These are phyloP conservation scores for Abrus pulchellus DNA, from an alignment of 306 rosid species.

Conservation along the genomic window DNA sequence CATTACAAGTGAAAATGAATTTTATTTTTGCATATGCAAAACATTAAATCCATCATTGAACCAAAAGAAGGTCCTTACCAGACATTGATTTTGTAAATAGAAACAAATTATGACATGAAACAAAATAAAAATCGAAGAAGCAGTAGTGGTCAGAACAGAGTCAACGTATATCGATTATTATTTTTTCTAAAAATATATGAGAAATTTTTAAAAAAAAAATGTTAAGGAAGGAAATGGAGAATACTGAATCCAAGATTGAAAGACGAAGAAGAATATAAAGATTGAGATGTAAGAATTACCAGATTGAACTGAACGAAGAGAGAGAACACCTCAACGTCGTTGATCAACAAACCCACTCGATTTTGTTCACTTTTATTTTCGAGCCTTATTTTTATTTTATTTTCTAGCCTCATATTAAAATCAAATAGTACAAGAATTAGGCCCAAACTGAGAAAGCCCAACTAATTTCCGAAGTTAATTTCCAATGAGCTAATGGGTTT, in stretches of 20 bases:
- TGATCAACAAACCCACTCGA: background rate
- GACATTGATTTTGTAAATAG: background rate
- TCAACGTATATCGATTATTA: slow-evolving; percentile 28
- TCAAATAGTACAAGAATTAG: background rate
- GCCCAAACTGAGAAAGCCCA: background rate
- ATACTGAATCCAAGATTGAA: background rate
- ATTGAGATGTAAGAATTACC: slow-evolving; percentile 30
- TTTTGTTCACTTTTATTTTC: background rate
- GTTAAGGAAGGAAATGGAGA: background rate
- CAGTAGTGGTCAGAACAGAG: slow-evolving; percentile 36
- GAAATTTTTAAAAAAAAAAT: too few species aligned
- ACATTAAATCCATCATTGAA: background rate
- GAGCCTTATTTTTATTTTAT: background rate
- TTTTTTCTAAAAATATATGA: background rate
- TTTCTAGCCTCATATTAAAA: background rate
- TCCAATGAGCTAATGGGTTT: too few species aligned
- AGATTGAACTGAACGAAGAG: slow-evolving; percentile 37
- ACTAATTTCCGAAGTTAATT: background rate
- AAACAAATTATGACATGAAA: background rate
- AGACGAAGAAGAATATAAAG: background rate
- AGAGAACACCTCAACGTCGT: slow-evolving; percentile 30
- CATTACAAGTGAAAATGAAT: slow-evolving; percentile 9
- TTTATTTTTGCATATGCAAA: background rate
- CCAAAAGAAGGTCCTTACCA: background rate
- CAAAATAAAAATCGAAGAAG: background rate